phyloP scores from a whole-genome alignment of 1,284 basidiomycete species.

The Malassezia obtusa region DNA sequence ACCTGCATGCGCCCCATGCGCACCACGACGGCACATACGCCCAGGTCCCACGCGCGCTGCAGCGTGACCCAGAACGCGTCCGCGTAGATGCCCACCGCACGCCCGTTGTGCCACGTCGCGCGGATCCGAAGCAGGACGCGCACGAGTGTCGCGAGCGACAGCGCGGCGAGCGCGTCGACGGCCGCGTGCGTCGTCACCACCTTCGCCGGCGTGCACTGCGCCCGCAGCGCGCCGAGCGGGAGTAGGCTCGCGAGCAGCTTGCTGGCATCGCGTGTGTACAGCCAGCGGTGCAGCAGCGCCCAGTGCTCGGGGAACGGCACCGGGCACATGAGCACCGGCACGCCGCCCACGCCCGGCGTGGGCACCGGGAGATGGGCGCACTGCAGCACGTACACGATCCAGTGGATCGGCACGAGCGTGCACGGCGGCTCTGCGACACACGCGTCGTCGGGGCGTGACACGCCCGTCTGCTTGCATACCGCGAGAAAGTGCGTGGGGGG shows the following conservation, averaged over 20 bases:
- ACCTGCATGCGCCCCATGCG: conserved; percentile 11
- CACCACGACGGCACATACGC: conserved; percentile 4
- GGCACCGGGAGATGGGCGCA: conserved; percentile 10
- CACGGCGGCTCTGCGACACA: neutral
- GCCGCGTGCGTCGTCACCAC: neutral
- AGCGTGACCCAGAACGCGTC: conserved; percentile 11
- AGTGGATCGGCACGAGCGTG: conserved; percentile 15
- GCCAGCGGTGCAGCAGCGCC: conserved; percentile 12
- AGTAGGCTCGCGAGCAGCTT: conserved; percentile 12
- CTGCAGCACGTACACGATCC: conserved; percentile 18
- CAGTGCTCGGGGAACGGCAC: conserved; percentile 15
- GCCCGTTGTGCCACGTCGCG: conserved; percentile 16
- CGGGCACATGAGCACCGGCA: conserved; percentile 2
- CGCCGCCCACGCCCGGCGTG: neutral
- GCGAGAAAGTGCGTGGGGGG: conserved; percentile 15
- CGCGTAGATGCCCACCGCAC: conserved; percentile 7
- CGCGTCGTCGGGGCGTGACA: neutral
- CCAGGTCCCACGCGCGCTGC: conserved; percentile 8
- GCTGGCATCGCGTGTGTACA: conserved; percentile 13
- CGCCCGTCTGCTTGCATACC: neutral
- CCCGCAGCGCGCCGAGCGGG: conserved; percentile 1
- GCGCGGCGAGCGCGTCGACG: conserved; percentile 2
- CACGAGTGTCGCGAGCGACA: conserved; percentile 5
- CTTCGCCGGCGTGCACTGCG: neutral
- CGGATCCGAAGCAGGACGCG: conserved; percentile 6